Evolutionary conservation across 78 protist genomes (phyloP), one percentile per base, ranked within the genome.

Genomic region (Anaeramoeba ignava): DNA sequence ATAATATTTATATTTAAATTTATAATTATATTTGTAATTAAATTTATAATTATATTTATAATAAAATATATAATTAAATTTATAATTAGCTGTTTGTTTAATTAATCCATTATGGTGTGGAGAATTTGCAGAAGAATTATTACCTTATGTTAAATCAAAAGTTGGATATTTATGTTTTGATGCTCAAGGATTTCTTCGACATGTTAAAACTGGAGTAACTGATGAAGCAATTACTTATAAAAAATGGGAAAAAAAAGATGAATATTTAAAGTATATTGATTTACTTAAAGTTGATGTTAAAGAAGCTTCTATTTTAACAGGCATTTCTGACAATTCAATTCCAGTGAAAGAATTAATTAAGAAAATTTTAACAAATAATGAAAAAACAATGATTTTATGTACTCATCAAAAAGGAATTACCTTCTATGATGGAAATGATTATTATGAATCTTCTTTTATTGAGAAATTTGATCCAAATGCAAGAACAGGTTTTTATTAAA

Each of bases 401-500:
- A 27, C 73, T 17, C 17, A 27, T 54, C 8, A 54, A 17, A 17
- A 54, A 17, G 73, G 73, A 8, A 17, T 17, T 27, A 27, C 8
- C 17, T 27, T 54, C 73, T 54, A 54, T 54, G 73, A 54, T 17
- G 73, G 73, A 8, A 54, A 17, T 17, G 17, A 54, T 27, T 54
- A 17, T 17, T 54, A 54, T 17, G 17, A 8, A 27, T 54, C 73
- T 17, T 54, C 8, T 54, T 54, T 54, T 54, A 17, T 8, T 8
- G 17, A 27, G 36, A 17, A 54, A 27, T 54, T 27, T 17, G 73
- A 54, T 8, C 73, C 73, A 54, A 8, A 54, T 54, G 8, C 36
- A 8, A 54, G 73, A 54, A 54, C 73, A 54, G 73, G 73, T 54
- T n/a, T n/a, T n/a, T n/a, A n/a, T n/a, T n/a, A n/a, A n/a, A n/a